phyloP scores from a whole-genome alignment of 1,284 basidiomycete genomes.

The Tremellales sp. region DNA sequence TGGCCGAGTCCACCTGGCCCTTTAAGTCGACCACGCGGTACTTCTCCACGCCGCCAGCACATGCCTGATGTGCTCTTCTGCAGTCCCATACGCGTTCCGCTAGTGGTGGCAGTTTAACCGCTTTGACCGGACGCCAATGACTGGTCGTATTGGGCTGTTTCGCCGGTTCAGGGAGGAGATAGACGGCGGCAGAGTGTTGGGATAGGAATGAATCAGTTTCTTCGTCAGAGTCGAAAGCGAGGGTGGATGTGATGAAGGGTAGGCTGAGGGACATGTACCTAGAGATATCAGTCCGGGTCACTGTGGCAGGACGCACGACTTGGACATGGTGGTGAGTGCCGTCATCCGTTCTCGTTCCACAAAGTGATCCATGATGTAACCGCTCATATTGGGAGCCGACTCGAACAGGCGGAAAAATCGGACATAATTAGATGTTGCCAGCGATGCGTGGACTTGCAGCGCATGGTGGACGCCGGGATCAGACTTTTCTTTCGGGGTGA shows the following conservation, averaged over 20 bases:
- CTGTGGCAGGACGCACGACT: constrained; percentile 62
- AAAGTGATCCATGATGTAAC: constrained; percentile 99
- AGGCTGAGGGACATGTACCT: constrained; percentile 80
- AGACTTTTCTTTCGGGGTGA: constrained; percentile 83
- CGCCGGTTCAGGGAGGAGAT: constrained; percentile 48
- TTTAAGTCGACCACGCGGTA: constrained; percentile 55
- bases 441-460: constrained; percentile 77
- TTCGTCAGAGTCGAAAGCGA: constrained; percentile 71
- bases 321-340: constrained; percentile 84
- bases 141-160: constrained; percentile 13
- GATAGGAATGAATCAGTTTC: constrained; percentile 68
- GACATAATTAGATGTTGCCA: constrained; percentile 92
- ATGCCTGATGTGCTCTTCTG: constrained; percentile 49
- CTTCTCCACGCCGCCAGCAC: constrained; percentile 48
- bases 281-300: constrained; percentile 10
- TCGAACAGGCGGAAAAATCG: constrained; percentile 81
- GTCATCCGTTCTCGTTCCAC: constrained; percentile 84
- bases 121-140: constrained; percentile 26
- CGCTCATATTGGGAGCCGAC: constrained; percentile 92
- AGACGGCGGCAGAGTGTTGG: constrained; percentile 66
- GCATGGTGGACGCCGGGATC: constrained; percentile 81
- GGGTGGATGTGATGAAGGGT: constrained; percentile 69
- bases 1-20: constrained; percentile 50
- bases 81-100: constrained; percentile 51
- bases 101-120: constrained; percentile 13